Evolutionary conservation across 140 eudicot species (phyloP).

Genomic region (Ambrosia hybrid): DNA sequence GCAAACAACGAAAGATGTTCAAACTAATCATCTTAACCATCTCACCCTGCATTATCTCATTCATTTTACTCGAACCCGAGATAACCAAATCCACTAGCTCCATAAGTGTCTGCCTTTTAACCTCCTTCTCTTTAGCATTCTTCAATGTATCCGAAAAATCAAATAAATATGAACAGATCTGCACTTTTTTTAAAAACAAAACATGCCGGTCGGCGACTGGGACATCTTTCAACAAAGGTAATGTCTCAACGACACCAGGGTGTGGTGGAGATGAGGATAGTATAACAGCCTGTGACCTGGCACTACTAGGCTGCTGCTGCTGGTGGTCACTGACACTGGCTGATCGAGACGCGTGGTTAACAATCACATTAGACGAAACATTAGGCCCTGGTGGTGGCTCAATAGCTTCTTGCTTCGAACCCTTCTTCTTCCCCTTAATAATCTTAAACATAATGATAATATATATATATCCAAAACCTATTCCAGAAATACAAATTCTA

Average conservation of each 20-base stretch:
- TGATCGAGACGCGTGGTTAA: constrained; percentile 68
- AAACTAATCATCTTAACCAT: constrained; percentile 61
- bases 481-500: background rate
- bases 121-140: constrained; percentile 55
- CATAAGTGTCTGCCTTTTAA: constrained; percentile 56
- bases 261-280: constrained; percentile 27
- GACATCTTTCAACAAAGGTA: constrained; percentile 69
- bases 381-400: constrained; percentile 52
- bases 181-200: constrained; percentile 57
- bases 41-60: constrained; percentile 70
- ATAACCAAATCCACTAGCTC: constrained; percentile 70
- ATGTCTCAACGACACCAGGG: constrained; percentile 49
- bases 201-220: constrained; percentile 61
- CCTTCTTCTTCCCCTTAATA: constrained; percentile 64
- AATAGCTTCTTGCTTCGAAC: constrained; percentile 49
- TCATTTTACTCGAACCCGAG: constrained; percentile 69
- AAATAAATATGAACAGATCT: constrained; percentile 50
- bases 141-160: constrained; percentile 57
- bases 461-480: constrained; percentile 5
- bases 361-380: constrained; percentile 48
- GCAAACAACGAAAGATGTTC: constrained; percentile 70
- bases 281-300: constrained; percentile 14
- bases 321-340: constrained; percentile 25
- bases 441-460: constrained; percentile 54
- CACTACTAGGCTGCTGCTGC: constrained; percentile 17